Evolutionary conservation across 202 grass and related monocot species (phyloP), one percentile per base, ranked within the genome.

Genomic region (Bolboschoenoplectus hybrid): DNA sequence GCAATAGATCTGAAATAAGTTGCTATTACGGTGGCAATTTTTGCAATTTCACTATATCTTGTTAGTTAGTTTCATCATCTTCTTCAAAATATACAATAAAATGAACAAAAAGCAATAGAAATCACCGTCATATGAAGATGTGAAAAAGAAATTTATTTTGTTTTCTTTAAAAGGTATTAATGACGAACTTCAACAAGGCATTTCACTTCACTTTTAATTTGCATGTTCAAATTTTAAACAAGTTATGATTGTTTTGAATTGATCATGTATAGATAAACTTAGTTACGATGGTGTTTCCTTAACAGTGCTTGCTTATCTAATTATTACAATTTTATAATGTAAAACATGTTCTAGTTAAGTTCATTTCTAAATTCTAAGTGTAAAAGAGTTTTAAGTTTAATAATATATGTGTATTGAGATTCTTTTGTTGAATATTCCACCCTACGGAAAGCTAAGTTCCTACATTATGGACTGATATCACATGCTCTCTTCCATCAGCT

Each of bases 321-420:
- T 72, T 72, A 45, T 72, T 19, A 47, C 68, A 72, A 72, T 46
- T 46, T 72, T 72, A 3, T 45, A 9, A 10, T 32, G 69, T 74
- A 49, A 74, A 74, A 45, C 17, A 1, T 1, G 9, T 19, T 74
- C 2, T 1, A 74, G 17, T 9, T 0, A 11, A 66, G 63, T 66
- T 66, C 35, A 36, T 38, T 26, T 26, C 26, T 26, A 26, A 26
- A 26, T 63, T 63, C 34, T 38, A 65, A 65, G 63, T 38, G 62
- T 20, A 12, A 38, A 38, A 49, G n/a, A 6, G 40, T 19, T 19
- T 26, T 50, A 11, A 49, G 50, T 49, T 26, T 49, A 12, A 67
- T 10, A 45, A 45, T 26, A 26, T 26, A 26, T 46, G 7, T 46
- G 7, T 46, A 3, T 46, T 46, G 34, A 66, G 9, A 34, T 36